Evolutionary conservation across 352 stramenopile species (phyloP).

Genomic region (Plasmopara halstedii): DNA sequence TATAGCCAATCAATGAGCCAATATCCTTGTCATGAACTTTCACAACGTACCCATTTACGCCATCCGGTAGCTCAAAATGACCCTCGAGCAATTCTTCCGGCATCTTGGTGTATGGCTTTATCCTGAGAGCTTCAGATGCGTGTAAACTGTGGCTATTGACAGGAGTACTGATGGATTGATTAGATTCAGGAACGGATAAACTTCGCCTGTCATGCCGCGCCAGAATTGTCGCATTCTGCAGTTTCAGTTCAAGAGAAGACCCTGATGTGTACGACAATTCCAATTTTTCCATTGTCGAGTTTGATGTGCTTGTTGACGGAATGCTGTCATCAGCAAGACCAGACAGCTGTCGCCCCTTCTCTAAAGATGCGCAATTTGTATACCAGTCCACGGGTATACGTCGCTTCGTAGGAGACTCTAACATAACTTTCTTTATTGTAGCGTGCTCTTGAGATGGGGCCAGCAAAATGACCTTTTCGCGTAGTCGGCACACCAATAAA

Average conservation of each 20-base stretch:
- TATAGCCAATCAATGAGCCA: constrained; percentile 75
- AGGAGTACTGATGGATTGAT: constrained; percentile 19
- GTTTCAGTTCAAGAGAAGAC: constrained; percentile 39
- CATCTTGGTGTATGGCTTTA: constrained; percentile 48
- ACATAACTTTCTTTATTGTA: constrained; percentile 71
- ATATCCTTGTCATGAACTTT: constrained; percentile 77
- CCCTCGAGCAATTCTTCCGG: constrained; percentile 42
- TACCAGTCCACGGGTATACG: constrained; percentile 79
- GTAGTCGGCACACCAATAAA: constrained; percentile 42
- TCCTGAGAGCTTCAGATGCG: constrained; percentile 31
- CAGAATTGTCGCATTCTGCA: constrained; percentile 12
- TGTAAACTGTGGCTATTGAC: constrained; percentile 20
- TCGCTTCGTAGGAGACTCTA: constrained; percentile 53
- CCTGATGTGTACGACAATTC: constrained; percentile 36
- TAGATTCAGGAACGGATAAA: constrained; percentile 33
- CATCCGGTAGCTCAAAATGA: constrained; percentile 61
- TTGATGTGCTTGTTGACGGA: constrained; percentile 28
- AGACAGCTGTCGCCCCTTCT: constrained; percentile 19
- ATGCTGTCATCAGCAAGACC: constrained; percentile 31
- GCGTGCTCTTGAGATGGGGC: constrained; percentile 51
- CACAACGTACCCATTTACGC: constrained; percentile 73
- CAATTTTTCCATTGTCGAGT: constrained; percentile 27
- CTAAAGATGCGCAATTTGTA: constrained; percentile 30
- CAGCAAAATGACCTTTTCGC: constrained; percentile 51
- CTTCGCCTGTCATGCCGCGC: constrained; percentile 24